Conservation (phyloP, 169 alveolate species). For the Eimeria praecox region DNA sequence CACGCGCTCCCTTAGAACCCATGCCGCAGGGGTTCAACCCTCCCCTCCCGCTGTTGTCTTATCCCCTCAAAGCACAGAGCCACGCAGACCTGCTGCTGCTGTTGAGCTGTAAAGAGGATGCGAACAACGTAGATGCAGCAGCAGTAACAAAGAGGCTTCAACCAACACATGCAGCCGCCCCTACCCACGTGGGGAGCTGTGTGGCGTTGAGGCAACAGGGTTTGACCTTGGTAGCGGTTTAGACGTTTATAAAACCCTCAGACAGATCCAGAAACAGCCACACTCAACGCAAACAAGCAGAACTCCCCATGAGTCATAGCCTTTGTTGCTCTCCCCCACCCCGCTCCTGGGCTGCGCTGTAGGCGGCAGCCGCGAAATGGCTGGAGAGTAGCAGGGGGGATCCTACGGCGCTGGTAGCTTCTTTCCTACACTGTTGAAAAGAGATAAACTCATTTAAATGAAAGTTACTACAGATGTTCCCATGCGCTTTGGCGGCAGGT, state of each 20-base stretch:
- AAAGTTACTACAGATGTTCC: neutral
- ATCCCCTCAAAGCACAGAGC: neutral
- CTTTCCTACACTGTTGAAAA: neutral
- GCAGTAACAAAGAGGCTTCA: neutral
- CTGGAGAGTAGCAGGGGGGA: neutral
- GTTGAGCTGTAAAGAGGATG: neutral
- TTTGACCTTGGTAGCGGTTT: neutral
- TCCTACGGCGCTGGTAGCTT: neutral
- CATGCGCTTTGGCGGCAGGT: neutral
- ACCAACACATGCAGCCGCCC: neutral
- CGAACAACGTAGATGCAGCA: neutral
- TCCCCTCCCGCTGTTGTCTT: conserved; percentile 4
- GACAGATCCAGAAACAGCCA: neutral
- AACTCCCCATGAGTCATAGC: neutral
- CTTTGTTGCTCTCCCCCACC: conserved; percentile 23
- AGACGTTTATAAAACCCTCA: neutral
- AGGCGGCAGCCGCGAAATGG: conserved; percentile 2
- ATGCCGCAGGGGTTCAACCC: neutral
- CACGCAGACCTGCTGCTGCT: neutral
- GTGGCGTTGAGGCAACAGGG: neutral
- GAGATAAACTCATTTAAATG: neutral
- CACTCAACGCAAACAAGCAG: neutral
- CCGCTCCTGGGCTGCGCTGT: conserved; percentile 15
- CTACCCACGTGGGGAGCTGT: neutral
- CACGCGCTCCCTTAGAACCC: neutral